phyloP scores from a whole-genome alignment of 2,329 filamentous ascomycete species.

The Botryotinia globosa region DNA sequence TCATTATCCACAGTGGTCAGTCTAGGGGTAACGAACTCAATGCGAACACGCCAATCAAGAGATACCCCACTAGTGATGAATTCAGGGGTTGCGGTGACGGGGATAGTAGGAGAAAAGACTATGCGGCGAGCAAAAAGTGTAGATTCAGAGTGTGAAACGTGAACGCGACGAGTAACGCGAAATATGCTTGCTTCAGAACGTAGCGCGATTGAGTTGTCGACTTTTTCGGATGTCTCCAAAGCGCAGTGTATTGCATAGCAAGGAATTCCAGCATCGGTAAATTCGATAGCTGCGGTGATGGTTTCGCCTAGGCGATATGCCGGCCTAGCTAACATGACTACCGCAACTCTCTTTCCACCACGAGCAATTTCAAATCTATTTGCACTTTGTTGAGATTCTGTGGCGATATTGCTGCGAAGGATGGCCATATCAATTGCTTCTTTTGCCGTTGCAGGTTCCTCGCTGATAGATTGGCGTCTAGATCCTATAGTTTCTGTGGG shows the following conservation, averaged over 20 bases:
- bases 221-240: constrained; percentile 81
- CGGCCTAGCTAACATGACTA: constrained; percentile 83
- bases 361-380: constrained; percentile 95
- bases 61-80: constrained; percentile 88
- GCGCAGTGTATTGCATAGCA: constrained; percentile 83
- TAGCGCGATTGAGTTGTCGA: constrained; percentile 76
- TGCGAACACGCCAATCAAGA: constrained; percentile 81
- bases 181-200: constrained; percentile 83
- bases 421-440: constrained; percentile 92
- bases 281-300: constrained; percentile 81
- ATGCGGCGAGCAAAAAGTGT: constrained; percentile 77
- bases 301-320: constrained; percentile 87
- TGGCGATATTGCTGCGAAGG: constrained; percentile 70
- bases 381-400: constrained; percentile 70
- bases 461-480: constrained; percentile 53
- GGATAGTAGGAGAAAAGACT: constrained; percentile 80
- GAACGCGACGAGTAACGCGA: constrained; percentile 78
- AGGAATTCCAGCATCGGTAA: constrained; percentile 70
- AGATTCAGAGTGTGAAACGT: constrained; percentile 76
- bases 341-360: constrained; percentile 85
- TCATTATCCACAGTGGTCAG: constrained; percentile 41
- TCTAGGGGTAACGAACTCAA: constrained; percentile 87
- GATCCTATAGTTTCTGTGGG: constrained; percentile 60
- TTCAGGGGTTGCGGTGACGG: constrained; percentile 78
- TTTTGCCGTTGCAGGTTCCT: constrained; percentile 63